Percentiles rank a stretch among this genome's conserved stretches.
Conservation (phyloP, 2,329 filamentous ascomycete species). For the Pseudogymnoascus sp. region DNA sequence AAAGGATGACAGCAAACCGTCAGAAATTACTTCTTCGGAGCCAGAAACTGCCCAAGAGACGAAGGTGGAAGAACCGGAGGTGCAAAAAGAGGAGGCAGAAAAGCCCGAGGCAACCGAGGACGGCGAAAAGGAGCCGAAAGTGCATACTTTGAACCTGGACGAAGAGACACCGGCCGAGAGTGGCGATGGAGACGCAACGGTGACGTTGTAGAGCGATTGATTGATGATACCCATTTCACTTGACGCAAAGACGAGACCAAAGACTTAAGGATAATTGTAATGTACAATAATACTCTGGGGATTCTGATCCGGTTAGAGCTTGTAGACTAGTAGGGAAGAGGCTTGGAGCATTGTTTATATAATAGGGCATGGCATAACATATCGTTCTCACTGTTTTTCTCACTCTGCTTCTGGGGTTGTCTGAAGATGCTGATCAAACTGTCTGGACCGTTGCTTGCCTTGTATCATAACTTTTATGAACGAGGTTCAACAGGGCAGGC, state of each 20-base stretch:
- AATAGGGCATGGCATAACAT: slow-evolving; percentile 7
- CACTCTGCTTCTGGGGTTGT: not conserved
- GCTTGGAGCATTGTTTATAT: slow-evolving; percentile 3
- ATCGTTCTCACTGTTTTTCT: not conserved
- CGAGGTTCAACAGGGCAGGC: not conserved
- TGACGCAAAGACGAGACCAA: slow-evolving; percentile 8
- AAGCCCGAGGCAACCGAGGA: slow-evolving; percentile 21
- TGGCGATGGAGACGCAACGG: not conserved
- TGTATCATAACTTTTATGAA: not conserved
- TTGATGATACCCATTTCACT: slow-evolving; percentile 9
- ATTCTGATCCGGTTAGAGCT: slow-evolving; percentile 8
- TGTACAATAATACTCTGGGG: slow-evolving; percentile 8
- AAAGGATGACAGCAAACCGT: slow-evolving; percentile 10
- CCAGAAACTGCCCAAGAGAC: slow-evolving; percentile 8
- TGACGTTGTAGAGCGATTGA: slow-evolving; percentile 7
- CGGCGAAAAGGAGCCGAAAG: slow-evolving; percentile 13
- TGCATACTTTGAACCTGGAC: slow-evolving; percentile 7
- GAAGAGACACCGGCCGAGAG: not conserved
- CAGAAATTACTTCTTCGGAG: slow-evolving; percentile 12
- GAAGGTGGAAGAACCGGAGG: slow-evolving; percentile 15
- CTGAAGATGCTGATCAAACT: slow-evolving; percentile 3
- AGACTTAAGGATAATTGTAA: slow-evolving; percentile 9
- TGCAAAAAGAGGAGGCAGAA: slow-evolving; percentile 18
- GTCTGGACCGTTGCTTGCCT: not conserved
- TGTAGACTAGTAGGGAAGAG: not conserved